These are phyloP conservation scores for Malassezia caprae DNA, from an alignment of 1,284 basidiomycete genomes.

Conservation along the genomic window DNA sequence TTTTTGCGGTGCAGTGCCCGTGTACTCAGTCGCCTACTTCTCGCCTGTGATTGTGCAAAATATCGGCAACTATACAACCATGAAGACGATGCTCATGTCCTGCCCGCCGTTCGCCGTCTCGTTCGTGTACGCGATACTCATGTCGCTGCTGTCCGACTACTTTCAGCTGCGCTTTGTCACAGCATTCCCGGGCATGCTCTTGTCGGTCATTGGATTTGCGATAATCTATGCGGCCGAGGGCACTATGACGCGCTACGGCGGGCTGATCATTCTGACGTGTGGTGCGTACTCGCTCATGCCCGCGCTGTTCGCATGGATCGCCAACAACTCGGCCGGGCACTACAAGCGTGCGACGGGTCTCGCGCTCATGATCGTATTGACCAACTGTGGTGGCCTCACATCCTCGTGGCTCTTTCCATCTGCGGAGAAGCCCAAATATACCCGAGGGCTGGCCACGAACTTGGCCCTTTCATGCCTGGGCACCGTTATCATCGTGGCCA, in stretches of 20 bases:
- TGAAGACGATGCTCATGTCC: slow-evolving; percentile 31
- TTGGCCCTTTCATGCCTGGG: slow-evolving; percentile 24
- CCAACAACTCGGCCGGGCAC: slow-evolving; percentile 25
- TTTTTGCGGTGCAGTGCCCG: slow-evolving; percentile 24
- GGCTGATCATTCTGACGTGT: slow-evolving; percentile 29
- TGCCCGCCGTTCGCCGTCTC: slow-evolving; percentile 34
- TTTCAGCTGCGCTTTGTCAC: slow-evolving; percentile 25
- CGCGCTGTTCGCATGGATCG: slow-evolving; percentile 13
- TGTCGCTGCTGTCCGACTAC: slow-evolving; percentile 32
- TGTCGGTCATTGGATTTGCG: slow-evolving; percentile 27
- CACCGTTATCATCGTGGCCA: slow-evolving; percentile 19
- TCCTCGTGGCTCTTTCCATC: slow-evolving; percentile 26
- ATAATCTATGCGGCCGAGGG: slow-evolving; percentile 22
- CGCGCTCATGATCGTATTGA: slow-evolving; percentile 34
- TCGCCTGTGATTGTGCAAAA: slow-evolving; percentile 34
- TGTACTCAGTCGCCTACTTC: slow-evolving; percentile 38
- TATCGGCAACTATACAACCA: slow-evolving; percentile 21
- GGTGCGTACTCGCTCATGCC: slow-evolving; percentile 24
- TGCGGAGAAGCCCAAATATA: slow-evolving; percentile 23
- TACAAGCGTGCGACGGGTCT: slow-evolving; percentile 37
- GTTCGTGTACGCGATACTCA: slow-evolving; percentile 26
- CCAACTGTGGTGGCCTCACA: slow-evolving; percentile 33
- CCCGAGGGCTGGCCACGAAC: slow-evolving; percentile 29
- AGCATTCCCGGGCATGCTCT: slow-evolving; percentile 19
- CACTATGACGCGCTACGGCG: slow-evolving; percentile 25